A percentile compares a stretch with the other conserved stretches of the same genome.
Conservation (phyloP, 1,284 basidiomycete genomes). For the Butyriboletus appendiculatus region DNA sequence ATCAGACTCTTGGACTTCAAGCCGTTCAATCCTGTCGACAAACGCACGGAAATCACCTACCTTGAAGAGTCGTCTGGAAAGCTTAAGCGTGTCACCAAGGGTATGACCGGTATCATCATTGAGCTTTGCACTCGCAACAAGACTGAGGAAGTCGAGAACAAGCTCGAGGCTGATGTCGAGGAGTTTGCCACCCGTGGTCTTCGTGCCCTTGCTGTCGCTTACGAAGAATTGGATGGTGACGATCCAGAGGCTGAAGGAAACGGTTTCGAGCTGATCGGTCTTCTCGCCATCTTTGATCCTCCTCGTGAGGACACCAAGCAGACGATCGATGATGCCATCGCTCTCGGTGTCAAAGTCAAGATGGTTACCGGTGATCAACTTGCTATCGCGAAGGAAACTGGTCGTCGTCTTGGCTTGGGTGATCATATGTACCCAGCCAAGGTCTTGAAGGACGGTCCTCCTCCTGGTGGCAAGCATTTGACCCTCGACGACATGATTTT, state of each 20-base stretch:
- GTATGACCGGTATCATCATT: constrained; percentile 97
- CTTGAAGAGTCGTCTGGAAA: constrained; percentile 91
- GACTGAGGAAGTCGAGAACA: constrained; percentile 88
- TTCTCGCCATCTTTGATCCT: constrained; percentile 97
- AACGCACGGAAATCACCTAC: constrained; percentile 99
- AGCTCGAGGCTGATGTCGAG: constrained; percentile 92
- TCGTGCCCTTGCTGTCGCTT: constrained; percentile 95
- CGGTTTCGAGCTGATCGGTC: constrained; percentile 96
- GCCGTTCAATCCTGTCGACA: constrained; percentile 99
- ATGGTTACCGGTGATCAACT: constrained; percentile 99
- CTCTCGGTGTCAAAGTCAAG: constrained; percentile 97
- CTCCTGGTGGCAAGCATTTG: constrained; percentile 66
- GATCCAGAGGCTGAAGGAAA: constrained; percentile 85
- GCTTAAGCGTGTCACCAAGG: constrained; percentile 98
- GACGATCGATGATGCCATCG: constrained; percentile 96
- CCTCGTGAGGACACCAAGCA: constrained; percentile 98
- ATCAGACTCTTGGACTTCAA: constrained; percentile 99
- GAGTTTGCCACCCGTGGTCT: constrained; percentile 96
- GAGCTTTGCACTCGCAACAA: constrained; percentile 97
- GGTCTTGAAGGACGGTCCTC: constrained; percentile 79
- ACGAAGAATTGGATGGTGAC: constrained; percentile 87
- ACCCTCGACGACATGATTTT: constrained; percentile 81
- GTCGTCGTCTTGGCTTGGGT: constrained; percentile 92
- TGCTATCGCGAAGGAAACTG: constrained; percentile 99
- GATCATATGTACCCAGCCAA: constrained; percentile 89